Evolutionary conservation across 257 asterid genomes (phyloP).

Genomic region (Forsythia suspensa): DNA sequence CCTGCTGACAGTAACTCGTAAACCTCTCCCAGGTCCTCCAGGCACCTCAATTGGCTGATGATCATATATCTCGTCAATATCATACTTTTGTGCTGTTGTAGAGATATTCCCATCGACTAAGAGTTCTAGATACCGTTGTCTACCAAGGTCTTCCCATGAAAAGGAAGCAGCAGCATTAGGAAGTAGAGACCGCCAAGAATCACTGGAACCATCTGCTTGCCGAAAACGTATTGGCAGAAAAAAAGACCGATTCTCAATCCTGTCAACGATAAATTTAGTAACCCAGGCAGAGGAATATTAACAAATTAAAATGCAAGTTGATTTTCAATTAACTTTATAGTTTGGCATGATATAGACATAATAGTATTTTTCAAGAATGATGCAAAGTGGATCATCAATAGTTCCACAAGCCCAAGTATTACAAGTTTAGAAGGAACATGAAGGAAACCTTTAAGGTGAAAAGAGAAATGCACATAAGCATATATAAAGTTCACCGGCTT

Average conservation of each 20-base stretch:
- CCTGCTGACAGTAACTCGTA: constrained; percentile 70
- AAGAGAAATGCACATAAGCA: neutral
- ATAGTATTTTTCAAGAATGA: neutral
- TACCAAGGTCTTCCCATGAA: constrained; percentile 97
- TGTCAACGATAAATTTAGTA: constrained; percentile 39
- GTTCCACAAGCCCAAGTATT: constrained; percentile 5
- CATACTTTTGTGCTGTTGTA: constrained; percentile 58
- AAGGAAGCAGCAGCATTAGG: constrained; percentile 85
- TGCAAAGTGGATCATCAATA: constrained; percentile 12
- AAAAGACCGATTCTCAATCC: constrained; percentile 92
- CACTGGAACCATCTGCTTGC: constrained; percentile 74
- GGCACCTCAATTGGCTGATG: constrained; percentile 67
- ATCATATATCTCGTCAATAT: constrained; percentile 87
- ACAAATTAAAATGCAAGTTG: neutral
- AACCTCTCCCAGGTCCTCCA: constrained; percentile 62
- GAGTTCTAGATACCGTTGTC: constrained; percentile 67
- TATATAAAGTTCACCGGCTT: constrained; percentile 1
- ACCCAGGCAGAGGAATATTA: constrained; percentile 12
- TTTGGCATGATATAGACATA: constrained; percentile 4
- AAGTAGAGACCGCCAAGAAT: constrained; percentile 77
- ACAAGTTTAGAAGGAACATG: neutral
- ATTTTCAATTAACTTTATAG: constrained; percentile 9
- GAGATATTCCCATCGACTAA: constrained; percentile 75
- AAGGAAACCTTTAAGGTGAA: neutral
- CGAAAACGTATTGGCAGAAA: constrained; percentile 80